Conservation (phyloP, 164 flowering plant species). For the Vitis rotundifolia region DNA sequence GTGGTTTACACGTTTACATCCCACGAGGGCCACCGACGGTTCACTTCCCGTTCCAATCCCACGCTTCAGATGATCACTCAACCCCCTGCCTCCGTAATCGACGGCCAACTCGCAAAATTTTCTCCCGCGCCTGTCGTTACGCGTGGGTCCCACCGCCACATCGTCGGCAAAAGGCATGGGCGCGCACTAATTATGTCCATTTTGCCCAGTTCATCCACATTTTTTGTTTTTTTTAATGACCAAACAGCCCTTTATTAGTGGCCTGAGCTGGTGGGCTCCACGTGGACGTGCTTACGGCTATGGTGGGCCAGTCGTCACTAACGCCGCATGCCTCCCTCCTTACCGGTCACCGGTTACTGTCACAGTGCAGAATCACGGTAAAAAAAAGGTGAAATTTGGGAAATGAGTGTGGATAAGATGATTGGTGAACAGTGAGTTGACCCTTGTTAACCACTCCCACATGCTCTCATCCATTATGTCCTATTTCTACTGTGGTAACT, state of each 20-base stretch:
- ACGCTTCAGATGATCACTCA: no score
- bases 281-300: no score
- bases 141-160: constrained; percentile 26
- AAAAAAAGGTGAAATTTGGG: no score
- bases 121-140: constrained; percentile 23
- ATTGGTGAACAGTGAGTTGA: no score
- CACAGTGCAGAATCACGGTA: no score
- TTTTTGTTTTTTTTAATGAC: background rate
- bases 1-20: background rate
- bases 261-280: background rate
- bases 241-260: background rate
- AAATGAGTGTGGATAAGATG: no score
- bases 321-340: no score
- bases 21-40: constrained; percentile 8
- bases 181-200: constrained; percentile 17
- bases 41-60: background rate
- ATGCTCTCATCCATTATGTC: no score
- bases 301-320: no score
- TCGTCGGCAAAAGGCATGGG: constrained; percentile 17
- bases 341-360: no score
- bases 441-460: no score
- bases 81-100: constrained; percentile 15
- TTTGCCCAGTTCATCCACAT: background rate
- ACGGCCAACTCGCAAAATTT: constrained; percentile 18
- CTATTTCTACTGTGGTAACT: no score